Base-by-base conservation (phyloP, 768 basidiomycete genomes). In the Neoboletus subvelutipes region DNA sequence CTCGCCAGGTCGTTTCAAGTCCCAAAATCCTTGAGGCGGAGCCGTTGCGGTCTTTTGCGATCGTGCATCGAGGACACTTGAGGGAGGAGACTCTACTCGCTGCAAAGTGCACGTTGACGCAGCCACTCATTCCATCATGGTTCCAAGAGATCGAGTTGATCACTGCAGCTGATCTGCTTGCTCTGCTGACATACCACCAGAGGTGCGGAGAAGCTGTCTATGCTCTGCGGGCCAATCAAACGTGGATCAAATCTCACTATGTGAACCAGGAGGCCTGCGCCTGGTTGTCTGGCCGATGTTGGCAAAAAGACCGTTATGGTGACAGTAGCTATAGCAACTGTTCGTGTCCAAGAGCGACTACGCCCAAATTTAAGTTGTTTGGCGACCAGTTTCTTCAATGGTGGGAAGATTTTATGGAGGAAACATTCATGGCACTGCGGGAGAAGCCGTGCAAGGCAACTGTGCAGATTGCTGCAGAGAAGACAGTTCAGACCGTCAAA, bases 11-110 rank as follows among this genome's bases (percentile, higher is more conserved):
- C 28, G 28, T 75, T 8, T 36, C 52, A 13, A 51, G 39, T 47
- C 64, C 69, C 1, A 52, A 67, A 18, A 46, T 69, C 20, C 33
- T 66, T 11, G 57, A 67, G 6, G 52, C 22, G 4, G 64, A 67
- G 5, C 61, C 74, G 0, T 18, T 76, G 11, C 65, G 69, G 1
- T 65, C 67, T 20, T 76, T 71, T 53, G 73, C 69, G 1, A 65
- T 75, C 6, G 71, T 72, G 1, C 59, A 62, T 46, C 64, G 55
- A 15, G 69, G 67, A 13, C 31, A 54, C 1, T 54, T 70, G 36
- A 51, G 50, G n/a, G 59, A 62, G 6, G 65, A 74, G 39, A 67
- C 68, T 0, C 34, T 60, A 6, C 54, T 67, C 4, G 71, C 75
- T n/a, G 71, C 75, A 5, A 67, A 57, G 20, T 55, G 60, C 29